Percentiles rank a stretch among this genome's conserved stretches.
These are phyloP conservation scores for Trypanosoma congolense DNA, from an alignment of 208 protist genomes.

Conservation along the genomic window DNA sequence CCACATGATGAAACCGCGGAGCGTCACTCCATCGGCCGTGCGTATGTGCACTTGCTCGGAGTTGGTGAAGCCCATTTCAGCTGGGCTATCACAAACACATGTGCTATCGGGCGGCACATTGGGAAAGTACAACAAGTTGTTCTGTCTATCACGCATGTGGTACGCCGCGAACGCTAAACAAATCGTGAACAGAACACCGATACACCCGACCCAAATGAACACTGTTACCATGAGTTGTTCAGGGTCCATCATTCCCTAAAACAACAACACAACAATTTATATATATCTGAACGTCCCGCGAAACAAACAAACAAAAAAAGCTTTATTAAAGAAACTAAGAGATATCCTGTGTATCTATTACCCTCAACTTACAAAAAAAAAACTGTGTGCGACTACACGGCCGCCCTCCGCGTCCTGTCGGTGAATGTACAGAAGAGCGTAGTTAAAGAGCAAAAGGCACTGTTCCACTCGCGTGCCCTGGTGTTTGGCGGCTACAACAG, in stretches of 20 bases:
- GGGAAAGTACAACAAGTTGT: constrained; percentile 68
- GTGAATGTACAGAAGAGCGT: too few species aligned
- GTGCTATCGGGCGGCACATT: constrained; percentile 50
- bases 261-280: neutral
- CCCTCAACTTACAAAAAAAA: too few species aligned
- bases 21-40: constrained; percentile 55
- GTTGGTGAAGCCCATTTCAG: constrained; percentile 38
- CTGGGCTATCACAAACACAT: constrained; percentile 50
- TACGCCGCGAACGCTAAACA: constrained; percentile 25
- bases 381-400: too few species aligned
- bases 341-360: too few species aligned
- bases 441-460: too few species aligned
- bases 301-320: constrained; percentile 10
- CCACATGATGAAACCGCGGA: constrained; percentile 80
- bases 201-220: constrained; percentile 14
- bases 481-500: too few species aligned
- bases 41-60: constrained; percentile 60
- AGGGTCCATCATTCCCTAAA: constrained; percentile 9
- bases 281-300: neutral
- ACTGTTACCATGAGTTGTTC: constrained; percentile 11
- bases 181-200: constrained; percentile 15
- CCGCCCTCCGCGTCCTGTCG: too few species aligned
- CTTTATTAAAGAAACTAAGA: too few species aligned
- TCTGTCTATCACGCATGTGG: constrained; percentile 36
- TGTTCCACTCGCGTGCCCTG: too few species aligned